Evolutionary conservation across 768 basidiomycete genomes (phyloP), one percentile per base, ranked within the genome.

Genomic region (Suillus paluster): DNA sequence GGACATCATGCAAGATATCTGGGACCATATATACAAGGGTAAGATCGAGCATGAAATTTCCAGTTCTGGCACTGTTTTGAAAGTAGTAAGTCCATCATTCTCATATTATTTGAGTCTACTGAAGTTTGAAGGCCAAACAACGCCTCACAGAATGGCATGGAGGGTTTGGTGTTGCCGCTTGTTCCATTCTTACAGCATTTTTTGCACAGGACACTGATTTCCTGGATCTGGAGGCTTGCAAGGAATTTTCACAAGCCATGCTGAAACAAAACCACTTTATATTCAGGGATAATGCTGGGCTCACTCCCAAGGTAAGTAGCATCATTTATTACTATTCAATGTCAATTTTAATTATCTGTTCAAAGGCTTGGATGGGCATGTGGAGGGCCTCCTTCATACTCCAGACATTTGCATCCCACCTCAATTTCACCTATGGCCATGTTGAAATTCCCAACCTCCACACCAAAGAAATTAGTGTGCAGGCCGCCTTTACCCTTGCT

Each of bases 131-230:
- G 54, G 27, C 54, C 25, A 56, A 56, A 33, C 54, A 56, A 34
- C 27, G 11, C 30, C 27, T 56, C 14, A 56, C 12, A 15, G 54
- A 56, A 56, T 56, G 54, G 54, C 54, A 14, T 39, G 36, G 30
- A 33, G 27, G 54, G 21, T 33, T 56, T 38, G 21, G 27, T 3
- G 12, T 56, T 15, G 54, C 54, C 1, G 36, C 30, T n/a, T 21
- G 27, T n/a, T 30, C 36, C 14, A 36, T 56, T 12, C 21, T 56
- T n/a, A 56, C 54, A 8, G 36, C 30, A 27, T 39, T 56, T 39
- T 33, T 56, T 39, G 54, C 36, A 11, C 36, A 30, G 25, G 54
- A 56, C 30, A 12, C 11, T 14, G 27, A 39, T 21, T 56, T 39
- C n/a, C 33, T 33, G 21, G 36, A 30, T 30, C 21, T 12, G 3